Conservation (phyloP, 805 yeast species). For the Nakazawaea sp. region DNA sequence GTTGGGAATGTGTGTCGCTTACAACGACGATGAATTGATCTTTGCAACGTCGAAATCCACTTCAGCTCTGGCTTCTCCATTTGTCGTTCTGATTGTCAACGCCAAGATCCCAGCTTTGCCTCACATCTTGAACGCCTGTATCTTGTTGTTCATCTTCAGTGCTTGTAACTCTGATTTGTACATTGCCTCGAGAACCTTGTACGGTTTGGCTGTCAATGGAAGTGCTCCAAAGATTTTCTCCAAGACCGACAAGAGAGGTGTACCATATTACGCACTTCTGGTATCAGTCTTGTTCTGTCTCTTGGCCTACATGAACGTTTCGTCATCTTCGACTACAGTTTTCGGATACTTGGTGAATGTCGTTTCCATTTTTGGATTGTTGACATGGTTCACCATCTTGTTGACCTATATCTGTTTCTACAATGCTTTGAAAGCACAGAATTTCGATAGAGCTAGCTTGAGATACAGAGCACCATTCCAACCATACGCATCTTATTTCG, state of each 20-base stretch:
- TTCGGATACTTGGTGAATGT: conserved; percentile 70
- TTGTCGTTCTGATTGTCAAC: conserved; percentile 70
- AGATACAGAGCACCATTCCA: conserved; percentile 62
- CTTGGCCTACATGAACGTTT: conserved; percentile 66
- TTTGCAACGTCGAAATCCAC: conserved; percentile 42
- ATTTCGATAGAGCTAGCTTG: conserved; percentile 46
- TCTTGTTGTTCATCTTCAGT: conserved; percentile 69
- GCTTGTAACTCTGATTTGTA: conserved; percentile 78
- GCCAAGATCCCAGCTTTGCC: conserved; percentile 63
- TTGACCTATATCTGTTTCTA: conserved; percentile 61
- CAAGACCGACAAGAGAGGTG: conserved; percentile 60
- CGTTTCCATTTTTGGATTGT: conserved; percentile 67
- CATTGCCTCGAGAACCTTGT: conserved; percentile 69
- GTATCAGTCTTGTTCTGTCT: conserved; percentile 49
- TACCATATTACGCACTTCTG: conserved; percentile 54
- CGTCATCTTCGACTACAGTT: conserved; percentile 29
- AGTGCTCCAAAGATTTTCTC: conserved; percentile 67
- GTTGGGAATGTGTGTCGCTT: conserved; percentile 53
- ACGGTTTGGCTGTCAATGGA: conserved; percentile 66
- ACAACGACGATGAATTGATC: conserved; percentile 35
- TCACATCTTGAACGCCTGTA: conserved; percentile 71
- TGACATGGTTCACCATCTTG: conserved; percentile 70
- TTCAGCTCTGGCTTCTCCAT: conserved; percentile 73
- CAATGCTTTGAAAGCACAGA: conserved; percentile 63
- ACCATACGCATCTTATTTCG: conserved; percentile 60